A percentile compares a stretch with the other conserved stretches of the same genome.
Conservation (phyloP, 1,284 basidiomycete genomes). For the Fomitopsis palustris region DNA sequence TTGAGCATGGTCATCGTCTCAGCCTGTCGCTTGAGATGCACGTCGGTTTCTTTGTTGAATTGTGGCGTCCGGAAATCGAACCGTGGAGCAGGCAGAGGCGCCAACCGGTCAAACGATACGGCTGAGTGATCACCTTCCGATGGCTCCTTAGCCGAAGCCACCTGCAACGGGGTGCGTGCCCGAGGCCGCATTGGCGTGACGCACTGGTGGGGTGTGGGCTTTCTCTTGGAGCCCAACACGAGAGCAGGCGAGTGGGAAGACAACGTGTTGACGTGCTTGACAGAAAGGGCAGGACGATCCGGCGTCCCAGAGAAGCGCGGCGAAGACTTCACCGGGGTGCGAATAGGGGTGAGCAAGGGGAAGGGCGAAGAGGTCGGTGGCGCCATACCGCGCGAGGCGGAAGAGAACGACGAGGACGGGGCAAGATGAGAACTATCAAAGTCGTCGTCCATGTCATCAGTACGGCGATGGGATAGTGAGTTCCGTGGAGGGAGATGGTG, state of each 20-base stretch:
- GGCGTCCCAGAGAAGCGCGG: conserved; percentile 28
- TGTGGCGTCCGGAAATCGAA: conserved; percentile 54
- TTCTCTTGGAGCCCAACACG: conserved; percentile 56
- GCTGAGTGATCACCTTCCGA: conserved; percentile 17
- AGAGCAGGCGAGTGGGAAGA: conserved; percentile 12
- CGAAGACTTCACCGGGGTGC: conserved; percentile 52
- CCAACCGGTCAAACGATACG: conserved; percentile 54
- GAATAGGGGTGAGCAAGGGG: conserved; percentile 35
- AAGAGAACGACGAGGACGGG: conserved; percentile 37
- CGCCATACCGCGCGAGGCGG: conserved; percentile 35
- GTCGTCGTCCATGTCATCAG: conserved; percentile 39
- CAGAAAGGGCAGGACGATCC: conserved; percentile 26
- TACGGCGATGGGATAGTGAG: conserved; percentile 16
- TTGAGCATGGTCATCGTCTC: conserved; percentile 64
- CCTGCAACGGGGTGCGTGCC: conserved; percentile 31
- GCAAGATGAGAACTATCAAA: conserved; percentile 55
- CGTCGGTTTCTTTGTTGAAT: conserved; percentile 60
- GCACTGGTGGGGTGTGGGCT: conserved; percentile 55
- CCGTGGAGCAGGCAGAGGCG: conserved; percentile 56
- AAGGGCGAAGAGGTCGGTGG: conserved; percentile 31
- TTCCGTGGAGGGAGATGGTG: conserved; percentile 34
- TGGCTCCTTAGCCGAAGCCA: conserved; percentile 22
- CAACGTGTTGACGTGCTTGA: conserved; percentile 28
- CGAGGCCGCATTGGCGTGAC: conserved; percentile 34
- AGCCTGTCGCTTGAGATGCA: conserved; percentile 56